Evolutionary conservation across 257 asterid genomes (phyloP), one percentile per base, ranked within the genome.

Genomic region (Verbascum thapsus): DNA sequence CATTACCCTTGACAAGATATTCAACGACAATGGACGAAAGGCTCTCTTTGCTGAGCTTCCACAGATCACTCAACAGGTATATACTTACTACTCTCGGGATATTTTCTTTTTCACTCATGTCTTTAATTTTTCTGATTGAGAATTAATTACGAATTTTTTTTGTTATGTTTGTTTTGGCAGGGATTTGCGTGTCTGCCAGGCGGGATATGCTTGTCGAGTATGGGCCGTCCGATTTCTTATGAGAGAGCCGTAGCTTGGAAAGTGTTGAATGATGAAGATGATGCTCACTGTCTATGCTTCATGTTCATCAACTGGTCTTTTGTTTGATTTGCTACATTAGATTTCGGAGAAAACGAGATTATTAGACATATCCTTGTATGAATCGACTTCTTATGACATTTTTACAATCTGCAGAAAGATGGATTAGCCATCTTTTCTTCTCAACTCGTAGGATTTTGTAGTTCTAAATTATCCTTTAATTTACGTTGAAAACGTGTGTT

Each of bases 181-280:
- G 99, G 99, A 7, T 92, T 92, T 53, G 94, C 82, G 2, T 87
- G 85, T 68, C 85, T 92, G 34, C 85, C 85, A 77, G 99, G 99
- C 3, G 96, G 97, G 5, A 80, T 89, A 4, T 89, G 99, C 67
- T 38, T 87, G 87, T 92, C 99, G 51, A 92, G 99, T 66, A 92
- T 89, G 97, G 92, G 99, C 50, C 73, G 99, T 43, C 85, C 96
- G 47, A 81, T 92, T 18, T 92, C 99, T 3, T 92, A 81, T 17
- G 96, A 92, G 77, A 75, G 95, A 59, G 94, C 96, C 17, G 91
- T 89, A 13, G 97, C 99, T 0, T 92, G 99, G 99, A 92, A 92
- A 76, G 99, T 85, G 60, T 64, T 91, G 88, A 81, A 88, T 26
- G 95, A 86, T 26, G 95, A 85, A 54, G 95, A 91, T 77, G 83